These are phyloP conservation scores for Phytophthora tubulina DNA, from an alignment of 352 stramenopile species.

Conservation along the genomic window DNA sequence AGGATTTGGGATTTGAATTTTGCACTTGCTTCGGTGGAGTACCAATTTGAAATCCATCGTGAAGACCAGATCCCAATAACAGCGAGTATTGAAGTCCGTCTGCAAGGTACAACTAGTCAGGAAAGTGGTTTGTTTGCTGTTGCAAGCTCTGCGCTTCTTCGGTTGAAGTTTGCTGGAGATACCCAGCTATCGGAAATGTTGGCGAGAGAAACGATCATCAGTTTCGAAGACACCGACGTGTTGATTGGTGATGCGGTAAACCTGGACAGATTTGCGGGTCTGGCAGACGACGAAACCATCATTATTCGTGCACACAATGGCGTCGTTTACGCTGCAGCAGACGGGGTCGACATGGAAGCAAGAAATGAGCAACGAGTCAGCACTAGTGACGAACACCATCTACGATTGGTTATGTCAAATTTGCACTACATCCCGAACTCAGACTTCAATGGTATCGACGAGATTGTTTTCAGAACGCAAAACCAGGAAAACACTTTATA, in stretches of 20 bases:
- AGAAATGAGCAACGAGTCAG: slow-evolving; percentile 21
- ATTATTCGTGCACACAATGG: slow-evolving; percentile 28
- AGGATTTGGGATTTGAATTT: slow-evolving; percentile 26
- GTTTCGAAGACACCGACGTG: slow-evolving; percentile 26
- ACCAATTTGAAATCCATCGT: slow-evolving; percentile 27
- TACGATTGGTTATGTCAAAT: slow-evolving; percentile 22
- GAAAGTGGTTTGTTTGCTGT: neutral
- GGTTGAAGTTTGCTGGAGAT: slow-evolving; percentile 23
- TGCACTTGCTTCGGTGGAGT: slow-evolving; percentile 25
- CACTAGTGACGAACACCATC: neutral
- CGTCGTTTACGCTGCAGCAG: slow-evolving; percentile 11
- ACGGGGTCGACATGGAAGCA: slow-evolving; percentile 9
- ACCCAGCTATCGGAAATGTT: slow-evolving; percentile 18
- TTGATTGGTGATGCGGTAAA: slow-evolving; percentile 29
- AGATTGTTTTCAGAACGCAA: slow-evolving; percentile 25
- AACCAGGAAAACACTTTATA: slow-evolving; percentile 34
- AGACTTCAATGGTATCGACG: slow-evolving; percentile 43
- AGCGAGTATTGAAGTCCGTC: slow-evolving; percentile 15
- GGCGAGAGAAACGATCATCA: slow-evolving; percentile 12
- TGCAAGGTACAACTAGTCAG: neutral
- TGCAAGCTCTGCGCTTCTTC: slow-evolving; percentile 20
- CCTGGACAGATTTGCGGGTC: slow-evolving; percentile 11
- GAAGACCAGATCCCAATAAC: slow-evolving; percentile 9
- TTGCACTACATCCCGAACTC: slow-evolving; percentile 29
- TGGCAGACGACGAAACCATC: neutral